Percentiles rank a stretch among this genome's conserved stretches.
phyloP scores from a whole-genome alignment of 805 yeast species.

The Zygotorulaspora chibaensis region DNA sequence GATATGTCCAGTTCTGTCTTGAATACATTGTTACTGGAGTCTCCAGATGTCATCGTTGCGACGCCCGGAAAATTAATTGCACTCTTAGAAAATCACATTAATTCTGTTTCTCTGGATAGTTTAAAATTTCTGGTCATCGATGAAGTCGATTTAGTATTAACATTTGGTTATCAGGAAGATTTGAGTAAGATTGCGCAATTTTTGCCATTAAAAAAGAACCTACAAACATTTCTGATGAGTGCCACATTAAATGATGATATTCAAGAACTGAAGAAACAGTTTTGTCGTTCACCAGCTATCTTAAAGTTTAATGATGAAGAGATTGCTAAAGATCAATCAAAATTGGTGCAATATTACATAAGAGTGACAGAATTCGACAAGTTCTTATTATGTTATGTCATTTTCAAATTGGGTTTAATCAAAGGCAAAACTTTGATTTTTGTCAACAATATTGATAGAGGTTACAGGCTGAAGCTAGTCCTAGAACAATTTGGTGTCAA shows the following conservation, averaged over 20 bases:
- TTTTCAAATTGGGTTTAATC: slow-evolving; percentile 80
- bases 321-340: slow-evolving; percentile 46
- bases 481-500: slow-evolving; percentile 92
- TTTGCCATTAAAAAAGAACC: slow-evolving; percentile 65
- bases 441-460: slow-evolving; percentile 93
- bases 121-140: slow-evolving; percentile 79
- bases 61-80: slow-evolving; percentile 79
- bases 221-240: slow-evolving; percentile 92
- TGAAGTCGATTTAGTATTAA: slow-evolving; percentile 87
- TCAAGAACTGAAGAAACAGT: slow-evolving; percentile 65
- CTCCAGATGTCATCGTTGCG: slow-evolving; percentile 77
- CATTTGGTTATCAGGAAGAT: slow-evolving; percentile 90
- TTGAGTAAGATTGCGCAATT: slow-evolving; percentile 57
- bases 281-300: slow-evolving; percentile 79
- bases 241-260: slow-evolving; percentile 91
- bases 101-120: slow-evolving; percentile 47
- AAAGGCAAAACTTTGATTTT: slow-evolving; percentile 88
- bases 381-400: slow-evolving; percentile 83
- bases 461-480: slow-evolving; percentile 85
- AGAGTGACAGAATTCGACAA: slow-evolving; percentile 87
- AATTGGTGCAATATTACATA: slow-evolving; percentile 80
- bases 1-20: slow-evolving; percentile 69
- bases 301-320: slow-evolving; percentile 73
- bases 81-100: slow-evolving; percentile 44
- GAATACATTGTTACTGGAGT: slow-evolving; percentile 60